A percentile compares a stretch with the other conserved stretches of the same genome.
Evolutionary conservation across 139 green algal species (phyloP).

Genomic region (Pseudopediastrum boryanum): DNA sequence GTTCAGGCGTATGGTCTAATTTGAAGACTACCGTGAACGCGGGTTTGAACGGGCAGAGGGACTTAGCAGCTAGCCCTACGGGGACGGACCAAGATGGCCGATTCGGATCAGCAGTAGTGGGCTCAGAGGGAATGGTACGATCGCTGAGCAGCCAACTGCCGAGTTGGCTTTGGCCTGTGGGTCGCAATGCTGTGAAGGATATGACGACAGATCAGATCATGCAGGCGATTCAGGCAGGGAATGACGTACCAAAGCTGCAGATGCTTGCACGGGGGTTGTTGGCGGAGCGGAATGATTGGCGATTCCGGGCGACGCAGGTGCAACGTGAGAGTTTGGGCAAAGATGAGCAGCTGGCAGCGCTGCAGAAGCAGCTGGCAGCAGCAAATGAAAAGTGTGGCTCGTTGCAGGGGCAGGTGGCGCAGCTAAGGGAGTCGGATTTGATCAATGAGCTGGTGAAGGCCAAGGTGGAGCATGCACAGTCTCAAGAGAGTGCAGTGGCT

Average conservation of each 20-base stretch:
- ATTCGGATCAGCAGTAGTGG: not conserved
- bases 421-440: not conserved
- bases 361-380: constrained; percentile 5
- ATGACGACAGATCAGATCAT: constrained; percentile 22
- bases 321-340: not conserved
- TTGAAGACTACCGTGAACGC: not conserved
- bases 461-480: constrained; percentile 21
- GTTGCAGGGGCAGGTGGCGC: not conserved
- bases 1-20: too few relatives aligned
- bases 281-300: constrained; percentile 35
- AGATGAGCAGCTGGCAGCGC: not conserved
- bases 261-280: constrained; percentile 18
- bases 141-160: constrained; percentile 2
- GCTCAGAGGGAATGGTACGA: not conserved
- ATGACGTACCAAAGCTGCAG: constrained; percentile 23
- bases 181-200: not conserved
- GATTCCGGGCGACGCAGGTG: constrained; percentile 26
- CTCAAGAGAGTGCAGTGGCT: not conserved
- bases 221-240: not conserved
- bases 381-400: too few relatives aligned
- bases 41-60: not conserved
- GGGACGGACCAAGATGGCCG: not conserved
- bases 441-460: constrained; percentile 15
- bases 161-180: constrained; percentile 29
- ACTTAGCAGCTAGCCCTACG: not conserved